Evolutionary conservation across 1,139 yeast genomes (phyloP), one percentile per base, ranked within the genome.

Genomic region (Kodamaea anthophila): DNA sequence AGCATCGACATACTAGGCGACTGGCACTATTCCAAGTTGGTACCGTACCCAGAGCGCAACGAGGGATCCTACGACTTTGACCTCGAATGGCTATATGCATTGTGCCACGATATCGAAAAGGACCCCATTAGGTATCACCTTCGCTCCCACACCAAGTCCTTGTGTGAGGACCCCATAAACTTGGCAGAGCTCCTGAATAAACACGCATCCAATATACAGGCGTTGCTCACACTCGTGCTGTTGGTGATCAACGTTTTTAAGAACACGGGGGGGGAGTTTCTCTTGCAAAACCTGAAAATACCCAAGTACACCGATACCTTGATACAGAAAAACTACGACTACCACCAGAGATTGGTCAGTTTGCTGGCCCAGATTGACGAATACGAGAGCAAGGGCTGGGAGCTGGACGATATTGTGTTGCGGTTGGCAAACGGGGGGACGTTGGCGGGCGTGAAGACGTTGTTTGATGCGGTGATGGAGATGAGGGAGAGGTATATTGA

Each of bases 51-150:
- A 2, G 19, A 10, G 8, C 8, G 18, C 6, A 26, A 26, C 15
- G 32, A 23, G 8, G 25, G 4, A 11, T 23, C 33, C 2, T 41
- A 41, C 4, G 33, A 46, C 3, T 51, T 52, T 29, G 55, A 62
- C 19, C 41, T 64, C 18, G 42, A 43, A 5, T 57, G 69, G 62
- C 41, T 72, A 7, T 60, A 58, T 29, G 49, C 53, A 14, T 36
- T 70, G 13, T 72, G 77, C 43, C 57, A 56, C 26, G 62, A 65
- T 23, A 71, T 73, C 18, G 75, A 70, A 39, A 40, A 38, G 10
- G 58, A 72, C 39, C 79, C 79, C 2, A 53, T 70, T 18, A 58
- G 56, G 34, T 73, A 66, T 39, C 79, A 73, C 35, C 53, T 72
- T 15, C 49, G 78, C 20, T 58, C 76, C 0, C 40, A 53, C 2